phyloP scores from a whole-genome alignment of 306 rosid species.

The Castanospermum australe region DNA sequence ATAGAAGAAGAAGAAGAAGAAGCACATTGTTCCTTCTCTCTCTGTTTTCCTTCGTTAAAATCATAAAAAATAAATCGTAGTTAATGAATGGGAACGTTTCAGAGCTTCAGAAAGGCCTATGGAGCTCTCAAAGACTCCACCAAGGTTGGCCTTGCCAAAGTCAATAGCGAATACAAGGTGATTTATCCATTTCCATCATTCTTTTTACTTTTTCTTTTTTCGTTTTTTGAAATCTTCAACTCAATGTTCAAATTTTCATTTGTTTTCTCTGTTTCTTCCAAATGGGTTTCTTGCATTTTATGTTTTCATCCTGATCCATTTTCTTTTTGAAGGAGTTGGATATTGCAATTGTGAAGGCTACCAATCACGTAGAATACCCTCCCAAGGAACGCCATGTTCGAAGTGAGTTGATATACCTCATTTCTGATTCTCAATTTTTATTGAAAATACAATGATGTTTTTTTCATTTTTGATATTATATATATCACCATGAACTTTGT shows the following conservation, averaged over 20 bases:
- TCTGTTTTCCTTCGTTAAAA: conserved; percentile 31
- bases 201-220: no score
- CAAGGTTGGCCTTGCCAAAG: conserved; percentile 97
- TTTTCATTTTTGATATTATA: background rate
- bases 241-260: background rate
- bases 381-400: conserved; percentile 97
- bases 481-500: background rate
- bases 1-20: conserved; percentile 26
- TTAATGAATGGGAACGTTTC: conserved; percentile 73
- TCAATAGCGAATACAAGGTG: conserved; percentile 97
- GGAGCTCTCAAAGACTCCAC: conserved; percentile 97
- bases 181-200: background rate
- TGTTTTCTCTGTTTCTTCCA: background rate
- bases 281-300: background rate
- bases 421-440: background rate
- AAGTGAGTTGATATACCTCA: conserved; percentile 52
- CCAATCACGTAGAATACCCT: conserved; percentile 92
- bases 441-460: background rate
- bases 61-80: background rate
- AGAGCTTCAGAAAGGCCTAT: conserved; percentile 88
- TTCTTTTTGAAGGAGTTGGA: conserved; percentile 75
- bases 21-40: conserved; percentile 37
- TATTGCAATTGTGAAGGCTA: conserved; percentile 89
- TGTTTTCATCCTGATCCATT: conserved; percentile 9
- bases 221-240: background rate